phyloP scores from a whole-genome alignment of 805 yeast species.

The Schwanniomyces vanrijiae region DNA sequence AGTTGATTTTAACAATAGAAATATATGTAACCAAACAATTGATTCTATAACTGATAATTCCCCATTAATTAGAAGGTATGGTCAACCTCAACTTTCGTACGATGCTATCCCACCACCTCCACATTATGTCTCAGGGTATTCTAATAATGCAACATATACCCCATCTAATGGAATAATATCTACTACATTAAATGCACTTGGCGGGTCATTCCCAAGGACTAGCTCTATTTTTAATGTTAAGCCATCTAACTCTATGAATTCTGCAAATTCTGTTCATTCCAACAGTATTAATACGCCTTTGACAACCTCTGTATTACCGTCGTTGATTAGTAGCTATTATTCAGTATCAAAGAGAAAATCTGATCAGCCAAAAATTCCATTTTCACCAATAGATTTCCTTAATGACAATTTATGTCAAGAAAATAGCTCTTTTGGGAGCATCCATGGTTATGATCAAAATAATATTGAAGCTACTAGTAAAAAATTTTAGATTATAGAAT shows the following conservation, averaged over 20 bases:
- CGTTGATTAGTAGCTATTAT: slow-evolving; percentile 39
- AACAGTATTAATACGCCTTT: slow-evolving; percentile 6
- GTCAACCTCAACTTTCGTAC: slow-evolving; percentile 1
- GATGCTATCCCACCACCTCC: slow-evolving; percentile 14
- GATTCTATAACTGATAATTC: not conserved
- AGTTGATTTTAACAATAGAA: not conserved
- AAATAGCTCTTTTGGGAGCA: not conserved
- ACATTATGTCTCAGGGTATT: slow-evolving; percentile 4
- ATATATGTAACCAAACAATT: not conserved
- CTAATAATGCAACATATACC: not conserved
- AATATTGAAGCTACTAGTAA: no score
- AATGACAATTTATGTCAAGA: slow-evolving; percentile 25
- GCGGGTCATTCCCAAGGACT: slow-evolving; percentile 12
- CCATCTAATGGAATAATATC: slow-evolving; percentile 8
- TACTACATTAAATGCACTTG: slow-evolving; percentile 17
- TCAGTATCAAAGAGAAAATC: slow-evolving; percentile 35
- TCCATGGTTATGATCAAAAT: no score
- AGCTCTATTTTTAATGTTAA: slow-evolving; percentile 4
- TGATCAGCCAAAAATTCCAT: slow-evolving; percentile 36
- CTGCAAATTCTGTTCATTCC: not conserved
- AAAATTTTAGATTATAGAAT: not conserved
- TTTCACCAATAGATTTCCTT: slow-evolving; percentile 42
- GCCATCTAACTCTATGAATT: slow-evolving; percentile 3
- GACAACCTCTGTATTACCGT: slow-evolving; percentile 39
- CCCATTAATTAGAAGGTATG: not conserved